Evolutionary conservation across 139 green algal species (phyloP).

Genomic region (Chara braunii): DNA sequence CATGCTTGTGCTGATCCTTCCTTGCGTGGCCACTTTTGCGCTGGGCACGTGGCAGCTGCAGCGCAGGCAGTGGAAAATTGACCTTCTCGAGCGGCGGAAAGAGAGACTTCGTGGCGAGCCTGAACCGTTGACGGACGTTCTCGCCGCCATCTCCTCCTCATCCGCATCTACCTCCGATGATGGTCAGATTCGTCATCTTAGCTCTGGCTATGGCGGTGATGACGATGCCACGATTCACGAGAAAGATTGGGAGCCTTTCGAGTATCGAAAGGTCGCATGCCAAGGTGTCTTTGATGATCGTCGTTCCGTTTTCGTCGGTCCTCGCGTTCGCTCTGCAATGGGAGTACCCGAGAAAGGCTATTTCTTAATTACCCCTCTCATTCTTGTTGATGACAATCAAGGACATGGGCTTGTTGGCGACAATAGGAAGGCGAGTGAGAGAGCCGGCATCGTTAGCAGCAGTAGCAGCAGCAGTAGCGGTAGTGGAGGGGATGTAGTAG

Average conservation of each 20-base stretch:
- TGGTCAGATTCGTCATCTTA: neutral
- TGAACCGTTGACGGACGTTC: slow-evolving; percentile 32
- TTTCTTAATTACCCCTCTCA: slow-evolving; percentile 59
- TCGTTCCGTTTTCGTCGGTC: slow-evolving; percentile 56
- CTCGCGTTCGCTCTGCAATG: slow-evolving; percentile 45
- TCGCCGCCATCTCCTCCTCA: slow-evolving; percentile 3
- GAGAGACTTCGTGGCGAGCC: slow-evolving; percentile 30
- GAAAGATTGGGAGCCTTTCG: neutral
- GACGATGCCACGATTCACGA: neutral
- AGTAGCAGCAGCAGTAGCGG: too few species aligned
- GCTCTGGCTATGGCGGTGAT: neutral
- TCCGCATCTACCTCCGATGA: neutral
- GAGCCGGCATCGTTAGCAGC: too few species aligned
- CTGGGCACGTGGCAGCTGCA: slow-evolving; percentile 58
- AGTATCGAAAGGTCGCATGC: slow-evolving; percentile 47
- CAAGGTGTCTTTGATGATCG: slow-evolving; percentile 51
- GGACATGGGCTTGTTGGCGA: neutral
- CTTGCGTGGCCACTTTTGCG: slow-evolving; percentile 40
- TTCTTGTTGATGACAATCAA: slow-evolving; percentile 15
- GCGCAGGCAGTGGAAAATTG: slow-evolving; percentile 48
- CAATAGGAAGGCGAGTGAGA: slow-evolving; percentile 32
- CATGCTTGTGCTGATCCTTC: slow-evolving; percentile 46
- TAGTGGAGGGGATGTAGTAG: too few species aligned
- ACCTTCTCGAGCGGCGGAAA: slow-evolving; percentile 41
- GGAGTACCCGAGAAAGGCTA: slow-evolving; percentile 47